Conservation (phyloP, 441 rosid genomes). For the Biscutella laevigata region DNA sequence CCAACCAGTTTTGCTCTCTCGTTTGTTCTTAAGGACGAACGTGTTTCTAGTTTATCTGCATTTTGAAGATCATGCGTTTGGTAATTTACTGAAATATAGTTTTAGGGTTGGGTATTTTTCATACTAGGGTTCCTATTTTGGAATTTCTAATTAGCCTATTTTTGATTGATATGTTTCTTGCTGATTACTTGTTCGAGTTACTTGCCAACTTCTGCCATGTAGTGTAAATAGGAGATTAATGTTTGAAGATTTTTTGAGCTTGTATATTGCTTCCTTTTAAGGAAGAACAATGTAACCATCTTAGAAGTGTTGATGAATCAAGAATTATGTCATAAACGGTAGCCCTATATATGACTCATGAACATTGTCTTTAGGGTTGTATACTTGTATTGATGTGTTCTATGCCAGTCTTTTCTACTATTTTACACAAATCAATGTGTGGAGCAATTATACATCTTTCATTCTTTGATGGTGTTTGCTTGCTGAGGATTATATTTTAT, state of each 20-base stretch:
- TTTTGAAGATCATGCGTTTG: slow-evolving; percentile 21
- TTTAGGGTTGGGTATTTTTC: neutral
- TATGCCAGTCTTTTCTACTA: neutral
- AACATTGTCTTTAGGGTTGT: neutral
- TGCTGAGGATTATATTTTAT: slow-evolving; percentile 29
- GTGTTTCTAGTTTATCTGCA: slow-evolving; percentile 7
- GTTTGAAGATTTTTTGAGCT: neutral
- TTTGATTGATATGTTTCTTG: neutral
- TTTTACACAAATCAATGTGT: neutral
- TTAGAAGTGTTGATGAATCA: neutral
- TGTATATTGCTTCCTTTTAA: neutral
- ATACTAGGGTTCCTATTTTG: slow-evolving; percentile 17
- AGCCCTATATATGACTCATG: neutral
- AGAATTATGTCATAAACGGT: neutral
- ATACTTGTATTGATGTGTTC: neutral
- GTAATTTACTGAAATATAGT: slow-evolving; percentile 18
- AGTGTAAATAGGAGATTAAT: neutral
- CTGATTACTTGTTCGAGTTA: neutral
- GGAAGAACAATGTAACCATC: neutral
- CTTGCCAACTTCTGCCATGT: neutral
- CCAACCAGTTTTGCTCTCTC: neutral
- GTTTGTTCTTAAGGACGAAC: neutral
- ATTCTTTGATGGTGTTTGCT: slow-evolving; percentile 5
- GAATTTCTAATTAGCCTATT: neutral
- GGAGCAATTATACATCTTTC: neutral